Evolutionary conservation across 2,329 filamentous ascomycete species (phyloP).

Genomic region (Claviceps sp.): DNA sequence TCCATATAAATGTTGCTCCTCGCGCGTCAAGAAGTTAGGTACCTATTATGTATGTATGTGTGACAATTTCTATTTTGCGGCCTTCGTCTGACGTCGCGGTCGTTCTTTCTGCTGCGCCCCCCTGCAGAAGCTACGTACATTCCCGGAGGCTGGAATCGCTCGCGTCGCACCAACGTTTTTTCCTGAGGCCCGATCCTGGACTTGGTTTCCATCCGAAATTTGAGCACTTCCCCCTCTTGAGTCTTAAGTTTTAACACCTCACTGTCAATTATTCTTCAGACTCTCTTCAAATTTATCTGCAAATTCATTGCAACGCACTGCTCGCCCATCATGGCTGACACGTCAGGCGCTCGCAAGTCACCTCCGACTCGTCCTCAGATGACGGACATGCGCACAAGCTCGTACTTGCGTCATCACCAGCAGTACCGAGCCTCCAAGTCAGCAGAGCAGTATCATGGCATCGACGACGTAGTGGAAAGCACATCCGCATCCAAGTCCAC

Average conservation of each 20-base stretch:
- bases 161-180: slow-evolving; percentile 1
- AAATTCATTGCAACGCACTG: neutral
- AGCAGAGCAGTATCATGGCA: slow-evolving; percentile 44
- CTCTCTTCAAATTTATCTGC: neutral
- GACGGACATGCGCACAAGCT: slow-evolving; percentile 40
- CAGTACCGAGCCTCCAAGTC: slow-evolving; percentile 45
- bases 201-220: neutral
- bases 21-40: no score
- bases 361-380: slow-evolving; percentile 33
- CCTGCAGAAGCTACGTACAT: neutral
- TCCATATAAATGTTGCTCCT: no score
- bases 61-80: no score
- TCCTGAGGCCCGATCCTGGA: neutral
- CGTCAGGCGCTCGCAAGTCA: slow-evolving; percentile 17
- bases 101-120: neutral
- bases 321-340: slow-evolving; percentile 19
- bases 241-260: neutral
- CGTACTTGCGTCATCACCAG: slow-evolving; percentile 49
- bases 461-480: slow-evolving; percentile 52
- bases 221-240: neutral
- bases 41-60: no score
- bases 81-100: no score
- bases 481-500: slow-evolving; percentile 24
- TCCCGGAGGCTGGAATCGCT: neutral
- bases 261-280: neutral